Percentiles rank a stretch among this genome's conserved stretches.
Conservation (phyloP, 2,329 filamentous ascomycete species). For the Nemania sp. region DNA sequence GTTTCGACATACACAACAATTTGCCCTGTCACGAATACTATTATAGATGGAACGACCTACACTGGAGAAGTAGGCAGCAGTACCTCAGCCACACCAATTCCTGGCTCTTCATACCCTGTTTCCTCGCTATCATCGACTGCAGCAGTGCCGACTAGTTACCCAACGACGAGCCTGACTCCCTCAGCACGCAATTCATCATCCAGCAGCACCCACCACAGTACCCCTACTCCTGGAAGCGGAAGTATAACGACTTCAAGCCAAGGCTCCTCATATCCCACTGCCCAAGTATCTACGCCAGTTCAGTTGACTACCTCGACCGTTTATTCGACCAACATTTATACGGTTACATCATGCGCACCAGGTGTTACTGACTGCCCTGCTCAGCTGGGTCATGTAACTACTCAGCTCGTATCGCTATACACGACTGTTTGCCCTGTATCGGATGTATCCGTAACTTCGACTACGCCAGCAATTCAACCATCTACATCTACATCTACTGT, state of each 20-base stretch:
- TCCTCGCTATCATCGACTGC: not conserved
- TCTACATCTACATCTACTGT: no score
- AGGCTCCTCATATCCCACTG: slow-evolving; percentile 17
- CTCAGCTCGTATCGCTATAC: slow-evolving; percentile 37
- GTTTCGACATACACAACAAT: slow-evolving; percentile 39
- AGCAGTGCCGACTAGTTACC: not conserved
- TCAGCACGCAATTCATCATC: slow-evolving; percentile 27
- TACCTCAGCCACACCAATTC: slow-evolving; percentile 6
- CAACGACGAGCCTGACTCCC: slow-evolving; percentile 3
- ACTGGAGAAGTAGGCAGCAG: slow-evolving; percentile 21
- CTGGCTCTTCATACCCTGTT: slow-evolving; percentile 3
- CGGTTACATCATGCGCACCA: slow-evolving; percentile 35
- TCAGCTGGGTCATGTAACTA: slow-evolving; percentile 34
- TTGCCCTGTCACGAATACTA: slow-evolving; percentile 38
- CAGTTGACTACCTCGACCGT: slow-evolving; percentile 35
- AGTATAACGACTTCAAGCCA: slow-evolving; percentile 8
- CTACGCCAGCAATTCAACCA: no score
- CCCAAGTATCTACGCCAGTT: slow-evolving; percentile 10
- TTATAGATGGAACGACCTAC: slow-evolving; percentile 37
- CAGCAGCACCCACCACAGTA: slow-evolving; percentile 24
- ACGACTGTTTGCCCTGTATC: slow-evolving; percentile 39
- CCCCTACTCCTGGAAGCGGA: slow-evolving; percentile 15
- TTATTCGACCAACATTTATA: slow-evolving; percentile 38
- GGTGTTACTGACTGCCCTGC: slow-evolving; percentile 35
- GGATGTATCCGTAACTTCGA: no score